Evolutionary conservation across 2,329 filamentous ascomycete genomes (phyloP).

Genomic region (Beauveria pseudobassiana): DNA sequence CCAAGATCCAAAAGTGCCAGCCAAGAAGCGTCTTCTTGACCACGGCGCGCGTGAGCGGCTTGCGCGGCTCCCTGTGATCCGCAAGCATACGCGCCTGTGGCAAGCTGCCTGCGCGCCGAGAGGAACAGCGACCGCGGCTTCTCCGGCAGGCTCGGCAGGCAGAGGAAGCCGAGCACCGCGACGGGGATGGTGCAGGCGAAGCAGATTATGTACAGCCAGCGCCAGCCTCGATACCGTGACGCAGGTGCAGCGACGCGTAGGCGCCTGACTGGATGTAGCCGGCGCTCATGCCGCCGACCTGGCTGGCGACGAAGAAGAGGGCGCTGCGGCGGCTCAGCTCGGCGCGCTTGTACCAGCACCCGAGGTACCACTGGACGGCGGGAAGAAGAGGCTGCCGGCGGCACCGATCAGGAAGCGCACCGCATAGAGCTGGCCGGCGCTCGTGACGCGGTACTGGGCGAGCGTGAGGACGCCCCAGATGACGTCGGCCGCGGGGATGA

Average conservation of each 20-base stretch:
- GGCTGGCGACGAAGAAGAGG: constrained; percentile 35
- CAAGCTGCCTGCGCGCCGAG: constrained; percentile 19
- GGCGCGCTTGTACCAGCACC: constrained; percentile 34
- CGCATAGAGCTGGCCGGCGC: constrained; percentile 26
- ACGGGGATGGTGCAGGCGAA: constrained; percentile 27
- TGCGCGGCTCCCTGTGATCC: constrained; percentile 21
- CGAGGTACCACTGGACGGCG: constrained; percentile 28
- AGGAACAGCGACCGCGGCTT: constrained; percentile 22
- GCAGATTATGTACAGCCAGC: constrained; percentile 39
- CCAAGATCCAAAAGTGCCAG: constrained; percentile 26
- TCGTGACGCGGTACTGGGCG: constrained; percentile 17
- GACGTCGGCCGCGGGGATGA: constrained; percentile 26
- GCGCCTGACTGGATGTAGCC: constrained; percentile 35
- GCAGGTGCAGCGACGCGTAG: constrained; percentile 29
- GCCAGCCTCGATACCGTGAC: constrained; percentile 30
- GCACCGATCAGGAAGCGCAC: constrained; percentile 35
- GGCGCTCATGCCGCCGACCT: constrained; percentile 35
- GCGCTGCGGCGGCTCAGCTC: constrained; percentile 31
- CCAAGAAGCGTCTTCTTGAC: constrained; percentile 19
- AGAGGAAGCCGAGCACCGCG: constrained; percentile 23
- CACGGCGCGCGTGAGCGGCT: constrained; percentile 20
- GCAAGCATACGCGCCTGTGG: constrained; percentile 24
- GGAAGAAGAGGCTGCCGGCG: constrained; percentile 26
- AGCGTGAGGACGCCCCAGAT: constrained; percentile 20
- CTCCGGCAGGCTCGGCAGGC: constrained; percentile 25